phyloP scores from a whole-genome alignment of 108 stramenopile species.

The Discostella stelligeroides region DNA sequence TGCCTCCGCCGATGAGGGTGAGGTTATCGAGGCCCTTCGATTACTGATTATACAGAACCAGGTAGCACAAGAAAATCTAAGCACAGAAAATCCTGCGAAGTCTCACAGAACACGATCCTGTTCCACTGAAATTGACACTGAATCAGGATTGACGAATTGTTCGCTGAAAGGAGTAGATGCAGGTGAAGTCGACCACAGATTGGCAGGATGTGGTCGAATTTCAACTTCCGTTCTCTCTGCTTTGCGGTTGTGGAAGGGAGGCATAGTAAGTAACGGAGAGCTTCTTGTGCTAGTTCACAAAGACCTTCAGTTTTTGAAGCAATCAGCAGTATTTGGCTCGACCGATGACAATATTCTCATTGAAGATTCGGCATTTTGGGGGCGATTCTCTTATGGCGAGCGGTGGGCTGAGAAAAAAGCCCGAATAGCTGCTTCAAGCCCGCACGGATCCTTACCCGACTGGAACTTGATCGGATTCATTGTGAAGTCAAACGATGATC shows the following conservation, averaged over 20 bases:
- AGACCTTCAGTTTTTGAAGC: slow-evolving; percentile 74
- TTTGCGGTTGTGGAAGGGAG: slow-evolving; percentile 82
- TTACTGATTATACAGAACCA: slow-evolving; percentile 82
- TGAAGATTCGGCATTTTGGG: slow-evolving; percentile 90
- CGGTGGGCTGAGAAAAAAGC: slow-evolving; percentile 93
- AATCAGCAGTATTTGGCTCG: slow-evolving; percentile 52
- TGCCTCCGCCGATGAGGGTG: slow-evolving; percentile 71
- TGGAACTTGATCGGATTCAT: slow-evolving; percentile 95
- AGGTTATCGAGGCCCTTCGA: slow-evolving; percentile 84
- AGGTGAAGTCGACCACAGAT: slow-evolving; percentile 77
- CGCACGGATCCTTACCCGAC: slow-evolving; percentile 68
- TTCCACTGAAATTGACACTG: slow-evolving; percentile 21
- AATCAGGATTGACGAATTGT: slow-evolving; percentile 18
- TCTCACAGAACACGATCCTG: background rate
- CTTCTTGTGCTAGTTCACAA: slow-evolving; percentile 87
- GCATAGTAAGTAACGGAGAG: slow-evolving; percentile 79
- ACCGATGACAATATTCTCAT: slow-evolving; percentile 68
- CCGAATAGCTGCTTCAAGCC: slow-evolving; percentile 78
- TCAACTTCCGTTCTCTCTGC: slow-evolving; percentile 83
- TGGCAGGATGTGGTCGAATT: slow-evolving; percentile 81
- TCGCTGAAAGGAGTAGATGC: slow-evolving; percentile 77
- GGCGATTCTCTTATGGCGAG: slow-evolving; percentile 93
- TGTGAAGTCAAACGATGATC: slow-evolving; percentile 98
- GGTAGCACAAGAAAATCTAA: slow-evolving; percentile 70
- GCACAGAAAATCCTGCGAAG: slow-evolving; percentile 61